phyloP scores from a whole-genome alignment of 768 basidiomycete species.

The Agaricus blazei region DNA sequence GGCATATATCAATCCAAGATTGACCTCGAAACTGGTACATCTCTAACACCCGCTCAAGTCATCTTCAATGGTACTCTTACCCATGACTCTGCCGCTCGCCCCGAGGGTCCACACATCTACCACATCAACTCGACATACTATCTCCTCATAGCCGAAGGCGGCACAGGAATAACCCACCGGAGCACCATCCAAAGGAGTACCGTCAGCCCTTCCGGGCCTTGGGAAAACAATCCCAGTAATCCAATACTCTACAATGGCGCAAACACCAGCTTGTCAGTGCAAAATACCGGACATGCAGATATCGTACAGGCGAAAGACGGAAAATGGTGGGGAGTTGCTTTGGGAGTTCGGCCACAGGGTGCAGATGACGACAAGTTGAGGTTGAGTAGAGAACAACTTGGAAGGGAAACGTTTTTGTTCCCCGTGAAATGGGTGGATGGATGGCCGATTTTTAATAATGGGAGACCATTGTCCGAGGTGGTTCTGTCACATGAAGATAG shows the following conservation, averaged over 20 bases:
- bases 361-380: slow-evolving; percentile 15
- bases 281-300: slow-evolving; percentile 34
- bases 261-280: slow-evolving; percentile 27
- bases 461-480: slow-evolving; percentile 18
- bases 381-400: slow-evolving; percentile 13
- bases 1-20: slow-evolving; percentile 38
- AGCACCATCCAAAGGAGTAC: slow-evolving; percentile 33
- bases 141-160: slow-evolving; percentile 37
- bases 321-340: slow-evolving; percentile 34
- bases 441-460: slow-evolving; percentile 34
- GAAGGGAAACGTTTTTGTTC: slow-evolving; percentile 35
- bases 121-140: slow-evolving; percentile 33
- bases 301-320: slow-evolving; percentile 29
- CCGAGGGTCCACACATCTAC: slow-evolving; percentile 38
- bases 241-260: slow-evolving; percentile 36
- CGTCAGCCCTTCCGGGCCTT: slow-evolving; percentile 30
- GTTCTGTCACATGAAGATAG: not conserved
- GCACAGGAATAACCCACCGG: slow-evolving; percentile 28
- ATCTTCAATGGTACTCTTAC: slow-evolving; percentile 34
- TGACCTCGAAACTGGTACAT: slow-evolving; percentile 29
- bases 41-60: slow-evolving; percentile 27
- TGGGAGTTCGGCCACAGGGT: slow-evolving; percentile 33
- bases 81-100: slow-evolving; percentile 28
- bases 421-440: slow-evolving; percentile 33
- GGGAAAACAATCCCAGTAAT: slow-evolving; percentile 34